These are phyloP conservation scores for Boletus vermiculosoides DNA, from an alignment of 768 basidiomycete genomes.

Conservation along the genomic window DNA sequence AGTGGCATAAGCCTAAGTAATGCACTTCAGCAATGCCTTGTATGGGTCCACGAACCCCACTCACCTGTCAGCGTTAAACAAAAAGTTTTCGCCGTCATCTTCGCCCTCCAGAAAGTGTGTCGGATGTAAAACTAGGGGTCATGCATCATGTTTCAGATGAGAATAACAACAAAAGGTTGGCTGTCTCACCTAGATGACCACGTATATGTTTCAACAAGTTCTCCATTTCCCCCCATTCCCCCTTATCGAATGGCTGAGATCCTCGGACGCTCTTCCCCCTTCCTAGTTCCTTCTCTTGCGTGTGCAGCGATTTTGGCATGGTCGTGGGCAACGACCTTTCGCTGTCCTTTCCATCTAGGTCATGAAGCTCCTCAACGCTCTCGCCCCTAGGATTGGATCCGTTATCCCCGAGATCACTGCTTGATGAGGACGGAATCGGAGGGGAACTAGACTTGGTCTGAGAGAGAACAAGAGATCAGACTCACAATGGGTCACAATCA, in stretches of 20 bases:
- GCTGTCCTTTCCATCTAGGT: slow-evolving; percentile 22
- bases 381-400: slow-evolving; percentile 12
- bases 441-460: slow-evolving; percentile 44
- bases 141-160: neutral
- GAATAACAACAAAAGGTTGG: neutral
- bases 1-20: slow-evolving; percentile 57
- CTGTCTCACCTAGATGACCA: slow-evolving; percentile 78
- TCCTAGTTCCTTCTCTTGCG: slow-evolving; percentile 38
- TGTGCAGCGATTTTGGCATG: slow-evolving; percentile 21
- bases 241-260: slow-evolving; percentile 72
- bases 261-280: slow-evolving; percentile 44
- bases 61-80: slow-evolving; percentile 85
- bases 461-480: slow-evolving; percentile 5
- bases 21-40: slow-evolving; percentile 4
- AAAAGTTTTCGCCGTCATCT: slow-evolving; percentile 87
- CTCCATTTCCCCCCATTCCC: slow-evolving; percentile 92
- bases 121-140: slow-evolving; percentile 70
- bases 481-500: neutral
- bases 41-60: slow-evolving; percentile 13
- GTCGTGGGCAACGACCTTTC: slow-evolving; percentile 16
- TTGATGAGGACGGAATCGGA: slow-evolving; percentile 47
- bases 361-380: slow-evolving; percentile 18
- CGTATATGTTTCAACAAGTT: slow-evolving; percentile 67
- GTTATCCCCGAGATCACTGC: slow-evolving; percentile 50
- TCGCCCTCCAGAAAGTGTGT: slow-evolving; percentile 91